Percentiles rank a stretch among this genome's conserved stretches.
These are phyloP conservation scores for Lagenaria siceraria DNA, from an alignment of 306 rosid species.

Conservation along the genomic window DNA sequence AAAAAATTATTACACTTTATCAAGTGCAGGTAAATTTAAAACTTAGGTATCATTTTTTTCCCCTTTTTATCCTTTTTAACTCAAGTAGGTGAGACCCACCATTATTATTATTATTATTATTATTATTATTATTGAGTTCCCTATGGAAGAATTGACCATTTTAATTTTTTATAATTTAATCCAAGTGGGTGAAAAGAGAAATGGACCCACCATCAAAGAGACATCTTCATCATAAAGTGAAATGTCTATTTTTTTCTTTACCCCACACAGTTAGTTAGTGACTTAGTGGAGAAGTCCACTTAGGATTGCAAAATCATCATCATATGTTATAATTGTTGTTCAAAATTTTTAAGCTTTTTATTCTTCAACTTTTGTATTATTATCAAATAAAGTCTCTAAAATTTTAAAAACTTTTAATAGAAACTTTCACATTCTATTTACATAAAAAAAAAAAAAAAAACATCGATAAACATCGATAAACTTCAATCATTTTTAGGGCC, in stretches of 20 bases:
- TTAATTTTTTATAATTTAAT: not conserved
- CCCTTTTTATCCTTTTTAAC: not conserved
- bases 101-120: too few species aligned
- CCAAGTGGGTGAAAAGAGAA: not conserved
- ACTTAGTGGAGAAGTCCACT: slow-evolving; percentile 6
- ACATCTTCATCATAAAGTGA: slow-evolving; percentile 2
- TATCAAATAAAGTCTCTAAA: too few species aligned
- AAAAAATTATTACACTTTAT: not conserved
- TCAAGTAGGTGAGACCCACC: not conserved
- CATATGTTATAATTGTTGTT: too few species aligned
- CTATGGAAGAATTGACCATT: too few species aligned
- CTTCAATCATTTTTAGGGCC: too few species aligned
- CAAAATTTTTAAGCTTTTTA: too few species aligned
- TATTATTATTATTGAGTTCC: too few species aligned
- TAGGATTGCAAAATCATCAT: not conserved
- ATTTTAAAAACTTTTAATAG: too few species aligned
- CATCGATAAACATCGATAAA: too few species aligned
- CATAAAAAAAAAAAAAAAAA: too few species aligned
- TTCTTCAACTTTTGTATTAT: too few species aligned
- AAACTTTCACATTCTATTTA: too few species aligned
- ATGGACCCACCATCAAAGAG: not conserved
- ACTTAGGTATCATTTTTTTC: not conserved
- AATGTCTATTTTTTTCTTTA: not conserved
- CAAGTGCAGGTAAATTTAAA: not conserved
- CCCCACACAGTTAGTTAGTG: not conserved